Percentiles rank a stretch among this genome's conserved stretches.
These are phyloP conservation scores for Epicoccum nigrum DNA, from an alignment of 2,329 filamentous ascomycete genomes.

Conservation along the genomic window DNA sequence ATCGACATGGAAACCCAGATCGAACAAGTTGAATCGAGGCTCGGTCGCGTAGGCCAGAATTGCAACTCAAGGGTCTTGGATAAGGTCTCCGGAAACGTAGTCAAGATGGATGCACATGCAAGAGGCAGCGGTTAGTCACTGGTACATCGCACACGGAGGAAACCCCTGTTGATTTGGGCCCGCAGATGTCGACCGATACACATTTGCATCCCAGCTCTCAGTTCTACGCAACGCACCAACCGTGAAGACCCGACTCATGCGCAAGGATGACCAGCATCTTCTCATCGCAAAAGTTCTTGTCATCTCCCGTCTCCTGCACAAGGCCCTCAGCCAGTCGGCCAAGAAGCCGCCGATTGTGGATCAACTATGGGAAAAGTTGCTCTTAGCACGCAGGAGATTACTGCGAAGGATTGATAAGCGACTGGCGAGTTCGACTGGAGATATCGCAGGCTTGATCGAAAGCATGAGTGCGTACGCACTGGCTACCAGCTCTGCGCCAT, in stretches of 20 bases:
- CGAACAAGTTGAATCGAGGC: constrained; percentile 71
- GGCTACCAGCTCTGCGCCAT: constrained; percentile 77
- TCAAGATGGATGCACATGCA: constrained; percentile 55
- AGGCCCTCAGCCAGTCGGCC: constrained; percentile 66
- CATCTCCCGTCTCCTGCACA: constrained; percentile 75
- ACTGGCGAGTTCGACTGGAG: constrained; percentile 45
- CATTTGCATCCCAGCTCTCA: constrained; percentile 62
- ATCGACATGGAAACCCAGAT: constrained; percentile 85
- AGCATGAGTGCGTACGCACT: constrained; percentile 83
- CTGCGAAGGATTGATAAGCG: constrained; percentile 67
- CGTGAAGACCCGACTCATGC: constrained; percentile 60
- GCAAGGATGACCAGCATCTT: constrained; percentile 57
- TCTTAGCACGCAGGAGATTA: constrained; percentile 66
- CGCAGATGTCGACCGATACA: constrained; percentile 51
- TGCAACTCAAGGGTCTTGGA: constrained; percentile 77
- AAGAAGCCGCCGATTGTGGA: constrained; percentile 62
- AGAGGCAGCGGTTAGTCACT: constrained; percentile 49
- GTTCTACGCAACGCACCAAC: constrained; percentile 63
- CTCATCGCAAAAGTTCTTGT: constrained; percentile 70
- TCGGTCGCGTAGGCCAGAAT: constrained; percentile 74
- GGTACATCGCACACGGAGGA: constrained; percentile 18
- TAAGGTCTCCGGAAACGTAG: constrained; percentile 65
- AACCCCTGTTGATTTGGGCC: constrained; percentile 15
- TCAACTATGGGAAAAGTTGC: constrained; percentile 67
- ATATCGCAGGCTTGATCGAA: constrained; percentile 64